Evolutionary conservation across 257 asterid species (phyloP), one percentile per base, ranked within the genome.

Genomic region (Perilla frutescens): DNA sequence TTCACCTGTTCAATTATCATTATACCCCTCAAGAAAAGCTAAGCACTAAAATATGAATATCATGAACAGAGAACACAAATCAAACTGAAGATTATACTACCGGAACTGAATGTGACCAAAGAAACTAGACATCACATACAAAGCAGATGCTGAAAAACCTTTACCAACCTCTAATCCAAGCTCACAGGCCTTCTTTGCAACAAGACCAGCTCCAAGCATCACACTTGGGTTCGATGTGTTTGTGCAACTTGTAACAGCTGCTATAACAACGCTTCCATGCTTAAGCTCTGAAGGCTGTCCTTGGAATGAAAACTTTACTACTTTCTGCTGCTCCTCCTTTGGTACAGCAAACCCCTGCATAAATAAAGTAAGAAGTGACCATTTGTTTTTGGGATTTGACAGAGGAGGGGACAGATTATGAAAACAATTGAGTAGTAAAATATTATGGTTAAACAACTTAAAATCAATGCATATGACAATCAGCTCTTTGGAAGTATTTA

Each of bases 131-230:
- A 53, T 40, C 34, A 31, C 48, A 26, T 2, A 29, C 9, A 62
- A 10, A 63, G 34, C 8, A 7, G 15, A 56, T 48, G 7, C 57
- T 64, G 29, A 54, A 26, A 73, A 36, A 8, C 26, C 1, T 37
- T 72, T 10, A 85, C 90, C 62, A 68, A 92, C 98, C 96, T 92
- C 90, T 77, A 93, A 74, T 4, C 98, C 97, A 70, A 93, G 72
- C 76, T 93, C 97, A 44, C 89, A 87, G 37, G 98, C 97, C 85
- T 87, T 93, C 89, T 93, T 93, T 2, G 96, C 96, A 39, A 93
- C 98, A 62, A 93, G 96, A 72, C 91, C 98, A 73, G 98, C 98
- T 75, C 98, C 98, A 80, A 93, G 96, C 98, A 93, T 93, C 71
- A 93, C 97, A 81, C 96, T 93, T 69, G 98, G 98, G 86, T 93